Conservation (phyloP, 2,329 filamentous ascomycete species). For the Lasiodiplodia sp. region DNA sequence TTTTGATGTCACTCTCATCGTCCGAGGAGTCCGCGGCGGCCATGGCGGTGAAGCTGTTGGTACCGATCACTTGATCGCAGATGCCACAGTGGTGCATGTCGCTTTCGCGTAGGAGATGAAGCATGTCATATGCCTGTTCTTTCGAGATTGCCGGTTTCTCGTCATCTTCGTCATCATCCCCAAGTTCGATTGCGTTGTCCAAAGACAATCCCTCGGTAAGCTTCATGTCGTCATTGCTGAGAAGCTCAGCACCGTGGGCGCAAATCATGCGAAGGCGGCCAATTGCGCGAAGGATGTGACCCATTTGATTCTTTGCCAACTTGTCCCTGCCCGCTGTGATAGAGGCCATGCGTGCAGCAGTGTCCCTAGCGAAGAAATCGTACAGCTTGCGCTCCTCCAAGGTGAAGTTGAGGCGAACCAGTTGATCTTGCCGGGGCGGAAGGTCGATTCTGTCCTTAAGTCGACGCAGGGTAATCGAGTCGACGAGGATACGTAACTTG, state of each 20-base stretch:
- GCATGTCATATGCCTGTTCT: slow-evolving; percentile 83
- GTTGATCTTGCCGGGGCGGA: slow-evolving; percentile 74
- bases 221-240: slow-evolving; percentile 83
- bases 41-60: slow-evolving; percentile 46
- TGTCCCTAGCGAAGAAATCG: slow-evolving; percentile 82
- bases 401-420: slow-evolving; percentile 78
- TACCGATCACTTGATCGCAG: slow-evolving; percentile 71
- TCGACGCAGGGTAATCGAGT: slow-evolving; percentile 91
- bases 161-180: slow-evolving; percentile 72
- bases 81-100: slow-evolving; percentile 75
- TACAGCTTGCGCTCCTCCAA: slow-evolving; percentile 79
- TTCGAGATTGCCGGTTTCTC: slow-evolving; percentile 65
- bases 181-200: slow-evolving; percentile 86
- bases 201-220: slow-evolving; percentile 81
- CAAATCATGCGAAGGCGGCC: slow-evolving; percentile 88
- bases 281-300: slow-evolving; percentile 91
- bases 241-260: slow-evolving; percentile 90
- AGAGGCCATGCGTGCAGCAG: slow-evolving; percentile 78
- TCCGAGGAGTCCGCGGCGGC: slow-evolving; percentile 58
- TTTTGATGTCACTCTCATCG: slow-evolving; percentile 56
- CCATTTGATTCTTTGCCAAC: slow-evolving; percentile 87
- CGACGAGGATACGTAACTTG: slow-evolving; percentile 86
- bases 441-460: slow-evolving; percentile 86
- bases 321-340: slow-evolving; percentile 70
- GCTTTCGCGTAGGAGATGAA: slow-evolving; percentile 82